Evolutionary conservation across 306 rosid genomes (phyloP).

Genomic region (Luffa acutangula): DNA sequence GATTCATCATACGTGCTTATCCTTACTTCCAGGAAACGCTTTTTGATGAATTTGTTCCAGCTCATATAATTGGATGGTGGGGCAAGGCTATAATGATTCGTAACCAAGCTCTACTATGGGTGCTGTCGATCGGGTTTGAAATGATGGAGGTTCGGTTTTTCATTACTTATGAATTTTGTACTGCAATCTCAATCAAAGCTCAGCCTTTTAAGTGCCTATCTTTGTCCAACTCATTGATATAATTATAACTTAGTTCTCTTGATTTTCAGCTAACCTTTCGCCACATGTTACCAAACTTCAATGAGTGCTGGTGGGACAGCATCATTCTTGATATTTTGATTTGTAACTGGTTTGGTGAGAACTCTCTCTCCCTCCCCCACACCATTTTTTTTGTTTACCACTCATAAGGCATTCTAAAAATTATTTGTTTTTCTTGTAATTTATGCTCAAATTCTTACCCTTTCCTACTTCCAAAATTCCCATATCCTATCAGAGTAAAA

Average conservation of each 20-base stretch:
- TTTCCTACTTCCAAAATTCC: neutral
- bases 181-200: neutral
- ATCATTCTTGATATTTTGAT: constrained; percentile 84
- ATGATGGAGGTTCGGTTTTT: constrained; percentile 68
- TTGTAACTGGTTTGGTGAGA: constrained; percentile 99
- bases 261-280: constrained; percentile 79
- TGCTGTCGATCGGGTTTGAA: constrained; percentile 86
- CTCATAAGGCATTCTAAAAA: neutral
- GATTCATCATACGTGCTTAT: constrained; percentile 3
- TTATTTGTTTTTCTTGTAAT: neutral
- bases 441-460: neutral
- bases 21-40: constrained; percentile 56
- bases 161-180: constrained; percentile 2
- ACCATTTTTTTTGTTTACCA: neutral
- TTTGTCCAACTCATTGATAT: constrained; percentile 1
- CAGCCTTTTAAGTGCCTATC: neutral
- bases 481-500: neutral
- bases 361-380: neutral
- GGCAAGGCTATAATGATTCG: constrained; percentile 98
- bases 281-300: constrained; percentile 96
- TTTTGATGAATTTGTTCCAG: constrained; percentile 92
- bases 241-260: constrained; percentile 7
- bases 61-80: constrained; percentile 99
- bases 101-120: constrained; percentile 97
- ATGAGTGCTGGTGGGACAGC: constrained; percentile 99